A percentile compares a stretch with the other conserved stretches of the same genome.
These are phyloP conservation scores for Gymnopilus junonius DNA, from an alignment of 768 basidiomycete species.

Conservation along the genomic window DNA sequence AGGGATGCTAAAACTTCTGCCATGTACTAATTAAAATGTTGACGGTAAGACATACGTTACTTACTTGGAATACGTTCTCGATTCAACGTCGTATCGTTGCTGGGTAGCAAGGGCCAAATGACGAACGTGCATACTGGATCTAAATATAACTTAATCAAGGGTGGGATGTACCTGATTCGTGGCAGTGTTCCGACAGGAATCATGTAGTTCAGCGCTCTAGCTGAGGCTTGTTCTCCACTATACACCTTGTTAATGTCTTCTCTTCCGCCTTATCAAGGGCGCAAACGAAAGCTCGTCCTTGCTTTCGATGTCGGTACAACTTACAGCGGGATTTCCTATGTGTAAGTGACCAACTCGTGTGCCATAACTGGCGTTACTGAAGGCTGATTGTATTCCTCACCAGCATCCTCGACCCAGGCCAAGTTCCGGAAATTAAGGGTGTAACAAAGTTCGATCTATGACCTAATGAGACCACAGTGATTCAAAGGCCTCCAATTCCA, in stretches of 20 bases:
- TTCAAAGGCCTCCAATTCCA: neutral
- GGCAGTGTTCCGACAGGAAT: neutral
- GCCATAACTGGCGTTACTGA: neutral
- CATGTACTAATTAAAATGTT: too few relatives aligned
- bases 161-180: neutral
- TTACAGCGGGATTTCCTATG: constrained; percentile 24
- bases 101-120: too few relatives aligned
- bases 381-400: neutral
- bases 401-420: constrained; percentile 41
- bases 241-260: constrained; percentile 4
- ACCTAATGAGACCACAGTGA: neutral
- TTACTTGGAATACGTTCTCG: too few relatives aligned
- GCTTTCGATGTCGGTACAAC: constrained; percentile 26
- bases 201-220: neutral
- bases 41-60: too few relatives aligned
- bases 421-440: constrained; percentile 39
- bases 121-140: neutral
- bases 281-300: constrained; percentile 18
- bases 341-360: constrained; percentile 1
- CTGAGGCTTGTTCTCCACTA: neutral
- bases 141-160: too few relatives aligned
- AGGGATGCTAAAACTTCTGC: too few relatives aligned
- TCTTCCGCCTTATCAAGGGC: constrained; percentile 17
- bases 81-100: too few relatives aligned
- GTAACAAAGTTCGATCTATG: constrained; percentile 37